phyloP scores from a whole-genome alignment of 1,284 basidiomycete species.

The Acaromyces ingoldii region DNA sequence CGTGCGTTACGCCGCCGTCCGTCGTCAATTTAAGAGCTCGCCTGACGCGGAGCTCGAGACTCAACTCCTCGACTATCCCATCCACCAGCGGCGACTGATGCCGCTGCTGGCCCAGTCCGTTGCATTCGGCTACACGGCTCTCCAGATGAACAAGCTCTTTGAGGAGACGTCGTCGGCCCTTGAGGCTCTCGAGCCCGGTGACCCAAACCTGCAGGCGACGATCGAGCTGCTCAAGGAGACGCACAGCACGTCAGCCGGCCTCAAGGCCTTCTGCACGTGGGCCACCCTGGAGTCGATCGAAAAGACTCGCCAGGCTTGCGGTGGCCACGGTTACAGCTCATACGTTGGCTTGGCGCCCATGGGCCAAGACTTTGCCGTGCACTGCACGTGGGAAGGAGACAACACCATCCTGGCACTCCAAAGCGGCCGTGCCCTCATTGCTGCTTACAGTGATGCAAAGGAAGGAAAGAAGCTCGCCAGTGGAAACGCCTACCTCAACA shows the following conservation, averaged over 20 bases:
- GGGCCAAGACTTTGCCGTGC: constrained; percentile 56
- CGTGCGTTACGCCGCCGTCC: constrained; percentile 58
- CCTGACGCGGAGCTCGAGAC: constrained; percentile 53
- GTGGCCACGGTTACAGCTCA: constrained; percentile 60
- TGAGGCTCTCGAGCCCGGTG: constrained; percentile 56
- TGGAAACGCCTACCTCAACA: constrained; percentile 56
- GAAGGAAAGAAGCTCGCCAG: constrained; percentile 54
- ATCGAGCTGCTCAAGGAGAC: constrained; percentile 60
- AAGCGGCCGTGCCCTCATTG: constrained; percentile 57
- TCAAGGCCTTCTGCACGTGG: constrained; percentile 63
- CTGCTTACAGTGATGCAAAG: constrained; percentile 55
- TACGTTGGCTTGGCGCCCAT: constrained; percentile 59
- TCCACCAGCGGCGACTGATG: constrained; percentile 60
- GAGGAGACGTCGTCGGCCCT: constrained; percentile 55
- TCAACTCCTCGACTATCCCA: constrained; percentile 60
- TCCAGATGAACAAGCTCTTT: constrained; percentile 53
- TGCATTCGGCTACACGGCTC: constrained; percentile 58
- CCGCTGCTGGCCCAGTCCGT: constrained; percentile 59
- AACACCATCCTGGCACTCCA: constrained; percentile 58
- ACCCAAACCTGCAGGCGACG: constrained; percentile 44
- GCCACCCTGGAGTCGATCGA: constrained; percentile 59
- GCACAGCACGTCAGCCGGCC: constrained; percentile 59
- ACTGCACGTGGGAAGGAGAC: constrained; percentile 59
- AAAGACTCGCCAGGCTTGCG: constrained; percentile 58
- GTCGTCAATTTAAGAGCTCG: constrained; percentile 57